A percentile compares a stretch with the other conserved stretches of the same genome.
Conservation (phyloP, 345 rosid species). For the Excoecaria agallocha region DNA sequence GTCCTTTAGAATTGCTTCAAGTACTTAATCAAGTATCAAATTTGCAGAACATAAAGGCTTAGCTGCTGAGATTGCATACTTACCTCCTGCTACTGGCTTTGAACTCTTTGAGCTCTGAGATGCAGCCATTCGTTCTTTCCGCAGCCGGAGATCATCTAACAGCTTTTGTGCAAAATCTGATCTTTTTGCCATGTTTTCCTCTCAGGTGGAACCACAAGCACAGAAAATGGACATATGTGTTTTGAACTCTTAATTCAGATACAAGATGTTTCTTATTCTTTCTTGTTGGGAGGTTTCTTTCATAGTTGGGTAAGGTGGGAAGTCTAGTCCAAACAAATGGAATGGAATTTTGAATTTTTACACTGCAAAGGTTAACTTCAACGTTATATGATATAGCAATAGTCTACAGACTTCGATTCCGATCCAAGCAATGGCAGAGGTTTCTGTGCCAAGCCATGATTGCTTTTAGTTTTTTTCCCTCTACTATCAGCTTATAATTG, state of each 20-base stretch:
- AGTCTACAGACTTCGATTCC: conserved; percentile 57
- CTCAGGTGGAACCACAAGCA: conserved; percentile 21
- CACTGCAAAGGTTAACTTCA: conserved; percentile 52
- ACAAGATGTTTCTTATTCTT: conserved; percentile 17
- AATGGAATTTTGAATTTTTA: conserved; percentile 25
- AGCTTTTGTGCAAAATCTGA: conserved; percentile 92
- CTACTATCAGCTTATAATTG: not conserved
- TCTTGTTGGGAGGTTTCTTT: conserved; percentile 65
- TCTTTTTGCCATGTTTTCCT: conserved; percentile 62
- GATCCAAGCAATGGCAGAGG: conserved; percentile 62
- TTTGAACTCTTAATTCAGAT: conserved; percentile 6
- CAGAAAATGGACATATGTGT: conserved; percentile 21
- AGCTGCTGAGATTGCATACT: conserved; percentile 17
- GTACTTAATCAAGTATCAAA: conserved; percentile 14
- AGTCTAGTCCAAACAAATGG: conserved; percentile 36
- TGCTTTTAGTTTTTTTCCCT: not conserved
- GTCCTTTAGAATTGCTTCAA: conserved; percentile 16
- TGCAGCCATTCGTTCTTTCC: conserved; percentile 69
- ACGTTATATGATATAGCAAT: conserved; percentile 37
- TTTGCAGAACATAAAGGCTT: not conserved
- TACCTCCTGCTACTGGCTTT: conserved; percentile 39
- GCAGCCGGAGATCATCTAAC: conserved; percentile 75
- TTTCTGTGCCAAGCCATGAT: conserved; percentile 41
- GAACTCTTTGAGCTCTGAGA: conserved; percentile 47
- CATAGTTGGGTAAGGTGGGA: conserved; percentile 74